These are phyloP conservation scores for Clavariopsis aquatica DNA, from an alignment of 495 filamentous ascomycete species.

Conservation along the genomic window DNA sequence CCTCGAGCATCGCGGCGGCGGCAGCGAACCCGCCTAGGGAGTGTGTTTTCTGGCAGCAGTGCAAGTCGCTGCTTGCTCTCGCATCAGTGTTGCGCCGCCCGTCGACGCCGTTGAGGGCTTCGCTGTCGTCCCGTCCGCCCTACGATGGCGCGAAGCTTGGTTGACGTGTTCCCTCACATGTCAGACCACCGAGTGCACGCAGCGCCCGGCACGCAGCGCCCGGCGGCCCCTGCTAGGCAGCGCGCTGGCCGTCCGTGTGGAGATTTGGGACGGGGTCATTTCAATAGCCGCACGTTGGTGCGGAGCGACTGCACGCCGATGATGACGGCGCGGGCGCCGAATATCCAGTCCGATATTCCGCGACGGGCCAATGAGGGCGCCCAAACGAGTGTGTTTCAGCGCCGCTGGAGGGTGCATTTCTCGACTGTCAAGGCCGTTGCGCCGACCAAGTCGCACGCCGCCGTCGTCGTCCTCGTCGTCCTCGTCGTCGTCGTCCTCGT, in stretches of 20 bases:
- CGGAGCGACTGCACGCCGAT: constrained; percentile 28
- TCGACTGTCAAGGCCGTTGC: background rate
- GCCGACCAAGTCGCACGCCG: background rate
- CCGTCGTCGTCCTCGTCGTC: background rate
- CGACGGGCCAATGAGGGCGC: constrained; percentile 17
- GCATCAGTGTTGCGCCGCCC: background rate
- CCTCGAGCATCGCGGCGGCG: background rate
- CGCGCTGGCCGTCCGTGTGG: constrained; percentile 28
- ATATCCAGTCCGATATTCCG: constrained; percentile 10
- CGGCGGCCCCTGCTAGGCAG: constrained; percentile 15
- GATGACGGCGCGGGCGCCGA: constrained; percentile 9
- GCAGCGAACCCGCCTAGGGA: too few relatives aligned
- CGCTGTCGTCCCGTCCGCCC: background rate
- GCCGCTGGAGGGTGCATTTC: constrained; percentile 18
- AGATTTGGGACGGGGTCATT: constrained; percentile 25
- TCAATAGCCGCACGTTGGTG: constrained; percentile 24
- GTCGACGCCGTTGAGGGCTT: constrained; percentile 13
- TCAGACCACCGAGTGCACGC: constrained; percentile 14
- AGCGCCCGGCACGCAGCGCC: background rate
- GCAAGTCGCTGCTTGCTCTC: too few relatives aligned
- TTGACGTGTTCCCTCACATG: constrained; percentile 26
- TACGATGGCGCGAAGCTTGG: constrained; percentile 13
- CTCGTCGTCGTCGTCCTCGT: background rate
- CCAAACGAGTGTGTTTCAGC: constrained; percentile 16
- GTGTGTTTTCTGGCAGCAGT: too few relatives aligned